These are phyloP conservation scores for Sugiyamaella valdiviana DNA, from an alignment of 805 yeast species.

Conservation along the genomic window DNA sequence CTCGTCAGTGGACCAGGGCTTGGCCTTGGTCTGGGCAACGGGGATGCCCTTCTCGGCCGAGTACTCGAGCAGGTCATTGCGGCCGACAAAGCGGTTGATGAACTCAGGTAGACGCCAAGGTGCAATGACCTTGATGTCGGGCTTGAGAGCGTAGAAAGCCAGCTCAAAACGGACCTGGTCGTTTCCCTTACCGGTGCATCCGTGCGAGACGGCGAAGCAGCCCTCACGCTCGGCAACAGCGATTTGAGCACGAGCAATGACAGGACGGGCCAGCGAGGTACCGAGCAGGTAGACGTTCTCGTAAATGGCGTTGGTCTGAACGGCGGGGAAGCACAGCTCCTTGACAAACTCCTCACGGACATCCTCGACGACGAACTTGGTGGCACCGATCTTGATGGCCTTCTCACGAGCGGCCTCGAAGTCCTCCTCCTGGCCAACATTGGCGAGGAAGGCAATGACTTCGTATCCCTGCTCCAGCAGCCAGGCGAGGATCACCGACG, in stretches of 20 bases:
- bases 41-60: slow-evolving; percentile 90
- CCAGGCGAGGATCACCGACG: slow-evolving; percentile 98
- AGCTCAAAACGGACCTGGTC: slow-evolving; percentile 98
- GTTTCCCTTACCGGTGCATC: slow-evolving; percentile 99
- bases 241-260: slow-evolving; percentile 97
- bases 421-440: slow-evolving; percentile 99
- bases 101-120: slow-evolving; percentile 99
- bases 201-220: slow-evolving; percentile 97
- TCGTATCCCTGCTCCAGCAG: slow-evolving; percentile 95
- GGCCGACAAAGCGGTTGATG: slow-evolving; percentile 94
- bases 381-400: slow-evolving; percentile 95
- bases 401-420: slow-evolving; percentile 94
- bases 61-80: slow-evolving; percentile 90
- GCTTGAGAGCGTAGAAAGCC: slow-evolving; percentile 95
- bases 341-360: slow-evolving; percentile 93
- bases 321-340: slow-evolving; percentile 91
- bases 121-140: slow-evolving; percentile 93
- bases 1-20: slow-evolving; percentile 99
- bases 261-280: slow-evolving; percentile 98
- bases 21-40: slow-evolving; percentile 94
- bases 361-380: slow-evolving; percentile 89
- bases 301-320: slow-evolving; percentile 94
- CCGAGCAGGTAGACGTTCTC: slow-evolving; percentile 96
- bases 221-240: slow-evolving; percentile 95
- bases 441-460: slow-evolving; percentile 96